Evolutionary conservation across 2,329 filamentous ascomycete genomes (phyloP).

Genomic region (Cordyceps militaris): DNA sequence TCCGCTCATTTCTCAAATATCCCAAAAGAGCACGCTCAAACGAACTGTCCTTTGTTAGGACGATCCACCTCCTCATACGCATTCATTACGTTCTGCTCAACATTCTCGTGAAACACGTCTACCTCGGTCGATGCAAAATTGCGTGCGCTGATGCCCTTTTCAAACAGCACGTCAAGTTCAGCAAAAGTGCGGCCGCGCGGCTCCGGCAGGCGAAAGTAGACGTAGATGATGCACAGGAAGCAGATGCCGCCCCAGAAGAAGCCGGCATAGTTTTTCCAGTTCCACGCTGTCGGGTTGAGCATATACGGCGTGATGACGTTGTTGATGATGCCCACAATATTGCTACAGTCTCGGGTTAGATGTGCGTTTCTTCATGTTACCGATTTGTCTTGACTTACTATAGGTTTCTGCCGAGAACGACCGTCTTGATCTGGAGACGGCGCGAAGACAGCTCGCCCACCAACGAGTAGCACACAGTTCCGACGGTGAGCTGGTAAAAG

Average conservation of each 20-base stretch:
- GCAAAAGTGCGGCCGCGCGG: conserved; percentile 75
- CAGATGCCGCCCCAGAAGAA: conserved; percentile 85
- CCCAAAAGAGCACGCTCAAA: not conserved
- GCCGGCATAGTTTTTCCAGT: conserved; percentile 81
- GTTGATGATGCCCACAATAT: conserved; percentile 74
- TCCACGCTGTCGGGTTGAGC: conserved; percentile 80
- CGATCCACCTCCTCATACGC: conserved; percentile 33
- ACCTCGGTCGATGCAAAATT: conserved; percentile 59
- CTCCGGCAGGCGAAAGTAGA: conserved; percentile 72
- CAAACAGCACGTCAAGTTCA: conserved; percentile 79
- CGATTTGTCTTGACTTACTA: conserved; percentile 41
- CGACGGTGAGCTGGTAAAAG: conserved; percentile 79
- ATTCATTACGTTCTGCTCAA: conserved; percentile 42
- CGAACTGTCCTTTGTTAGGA: not conserved
- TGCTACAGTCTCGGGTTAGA: conserved; percentile 35
- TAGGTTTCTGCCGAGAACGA: conserved; percentile 74
- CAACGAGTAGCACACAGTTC: conserved; percentile 83
- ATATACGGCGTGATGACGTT: conserved; percentile 84
- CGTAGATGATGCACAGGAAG: conserved; percentile 66
- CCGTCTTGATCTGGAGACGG: conserved; percentile 82
- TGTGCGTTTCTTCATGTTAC: too few species aligned
- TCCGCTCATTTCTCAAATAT: not conserved
- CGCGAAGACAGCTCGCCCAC: conserved; percentile 79
- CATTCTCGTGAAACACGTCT: conserved; percentile 46
- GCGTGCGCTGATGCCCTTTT: conserved; percentile 61